Evolutionary conservation across 768 basidiomycete genomes (phyloP), one percentile per base, ranked within the genome.

Genomic region (Podaxis sp.): DNA sequence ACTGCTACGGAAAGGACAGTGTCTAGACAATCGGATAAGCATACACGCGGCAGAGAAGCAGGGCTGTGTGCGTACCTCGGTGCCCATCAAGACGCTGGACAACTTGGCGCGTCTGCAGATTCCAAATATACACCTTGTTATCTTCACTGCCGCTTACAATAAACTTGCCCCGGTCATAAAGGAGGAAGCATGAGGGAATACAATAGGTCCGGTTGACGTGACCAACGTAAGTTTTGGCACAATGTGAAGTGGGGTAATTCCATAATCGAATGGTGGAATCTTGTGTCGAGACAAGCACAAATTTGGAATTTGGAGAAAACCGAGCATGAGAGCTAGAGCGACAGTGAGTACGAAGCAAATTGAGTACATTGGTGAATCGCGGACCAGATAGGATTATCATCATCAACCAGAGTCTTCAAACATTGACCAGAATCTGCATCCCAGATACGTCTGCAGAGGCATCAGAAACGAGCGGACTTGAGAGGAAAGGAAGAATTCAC

Each of bases 361-460:
- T 48, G 57, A 57, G 41, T 28, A 38, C 36, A 46, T 52, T 36
- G 26, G 41, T 51, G 11, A 44, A 44, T 26, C 55, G 69, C 78
- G 46, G 63, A 94, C 91, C 87, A 96, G 73, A 95, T 89, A 2
- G 96, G 96, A 75, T 95, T 97, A 66, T 95, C 93, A 69, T 98
- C 97, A 68, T 98, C 95, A 10, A 95, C 96, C 51, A 99, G 76
- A 1, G 97, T 99, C 75, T 97, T 99, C 55, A 99, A 80, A 75
- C 97, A 99, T 75, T 99, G 97, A 2, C 96, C 97, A 2, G 96
- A 96, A 60, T 95, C 88, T 0, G 93, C 89, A 71, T 99, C 96
- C 97, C 97, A 99, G 63, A 99, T 87, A 62, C 97, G 96, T 71
- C 96, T 99, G 70, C 15, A 28, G 55, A 58, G 62, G 8, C 5